Evolutionary conservation across 139 green algal genomes (phyloP), one percentile per base, ranked within the genome.

Genomic region (Chlorella ohadii): DNA sequence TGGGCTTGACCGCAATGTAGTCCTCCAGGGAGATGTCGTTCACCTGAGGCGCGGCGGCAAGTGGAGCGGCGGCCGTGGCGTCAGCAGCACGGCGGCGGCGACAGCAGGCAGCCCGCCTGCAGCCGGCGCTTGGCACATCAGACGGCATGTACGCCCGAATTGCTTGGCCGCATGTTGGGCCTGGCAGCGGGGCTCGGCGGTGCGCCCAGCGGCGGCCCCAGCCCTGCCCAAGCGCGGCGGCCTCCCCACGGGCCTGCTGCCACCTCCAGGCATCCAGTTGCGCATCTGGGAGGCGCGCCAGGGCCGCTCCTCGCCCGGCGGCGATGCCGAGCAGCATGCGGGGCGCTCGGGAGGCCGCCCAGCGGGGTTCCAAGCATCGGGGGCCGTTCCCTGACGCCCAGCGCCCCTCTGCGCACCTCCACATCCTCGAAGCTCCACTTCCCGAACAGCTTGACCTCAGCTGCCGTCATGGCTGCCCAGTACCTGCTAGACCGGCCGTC

Each of bases 21-120:
- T 99, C 97, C 90, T 99, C 95, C 81, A 99, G 90, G 28, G 97
- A 96, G 88, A 99, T 98, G 91, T 99, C 97, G 73, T 94, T 98
- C 65, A 99, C 93, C 96, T 99, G 92, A 61, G 13, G 31, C 33
- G 20, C 31, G 55, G 31, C 55, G 23, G 31, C 65, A 33, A 33
- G 55, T 0, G 33, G 55, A 33, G n/a, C 41, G 16, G 34, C 4
- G 28, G 19, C 23, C n/a, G 51, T 28, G 2, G 13, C 13, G 31
- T 16, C 12, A 25, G 23, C 64, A 17, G 23, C 17, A 6, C 27
- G 57, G 57, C 57, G 66, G 34, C 66, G 66, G 34, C 66, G 16
- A 17, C 66, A 28, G 64, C 28, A 20, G n/a, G n/a, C 64, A 31
- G 7, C 9, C 22, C 1, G 2, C 2, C 20, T 31, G 59, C 59